Conservation (phyloP, 78 protist genomes). For the Protostelium mycophagum region DNA sequence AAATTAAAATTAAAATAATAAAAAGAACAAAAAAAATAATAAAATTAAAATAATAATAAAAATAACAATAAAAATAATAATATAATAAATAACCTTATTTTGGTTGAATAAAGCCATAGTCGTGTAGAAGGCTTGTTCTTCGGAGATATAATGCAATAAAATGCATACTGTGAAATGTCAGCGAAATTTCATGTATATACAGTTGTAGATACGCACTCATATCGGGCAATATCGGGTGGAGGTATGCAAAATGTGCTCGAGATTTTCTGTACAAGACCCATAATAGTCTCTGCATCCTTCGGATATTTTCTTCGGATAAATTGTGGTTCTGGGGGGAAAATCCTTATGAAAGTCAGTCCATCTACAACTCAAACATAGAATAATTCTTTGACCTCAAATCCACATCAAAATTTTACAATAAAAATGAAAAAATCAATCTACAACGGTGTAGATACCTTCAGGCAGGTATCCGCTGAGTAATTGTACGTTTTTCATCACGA, state of each 20-base stretch:
- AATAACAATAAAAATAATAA: no score
- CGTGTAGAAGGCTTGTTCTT: background rate
- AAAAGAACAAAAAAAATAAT: no score
- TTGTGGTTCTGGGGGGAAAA: background rate
- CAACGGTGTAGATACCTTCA: background rate
- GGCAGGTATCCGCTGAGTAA: background rate
- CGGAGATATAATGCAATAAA: background rate
- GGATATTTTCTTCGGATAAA: background rate
- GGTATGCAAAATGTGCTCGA: background rate
- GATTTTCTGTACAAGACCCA: background rate
- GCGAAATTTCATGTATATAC: background rate
- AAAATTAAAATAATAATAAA: no score
- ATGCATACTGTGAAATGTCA: background rate
- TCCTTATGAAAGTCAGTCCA: no score
- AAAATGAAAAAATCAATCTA: background rate
- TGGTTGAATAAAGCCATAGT: background rate
- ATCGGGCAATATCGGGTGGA: background rate
- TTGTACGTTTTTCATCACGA: background rate
- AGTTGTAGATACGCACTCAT: background rate
- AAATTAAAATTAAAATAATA: no score
- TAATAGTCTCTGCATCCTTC: background rate
- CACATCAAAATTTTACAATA: no score
- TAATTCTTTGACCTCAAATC: no score
- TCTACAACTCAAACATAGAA: no score
- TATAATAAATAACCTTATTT: background rate